Evolutionary conservation across 352 stramenopile species (phyloP).

Genomic region (Pythium rhizo-oryzae): DNA sequence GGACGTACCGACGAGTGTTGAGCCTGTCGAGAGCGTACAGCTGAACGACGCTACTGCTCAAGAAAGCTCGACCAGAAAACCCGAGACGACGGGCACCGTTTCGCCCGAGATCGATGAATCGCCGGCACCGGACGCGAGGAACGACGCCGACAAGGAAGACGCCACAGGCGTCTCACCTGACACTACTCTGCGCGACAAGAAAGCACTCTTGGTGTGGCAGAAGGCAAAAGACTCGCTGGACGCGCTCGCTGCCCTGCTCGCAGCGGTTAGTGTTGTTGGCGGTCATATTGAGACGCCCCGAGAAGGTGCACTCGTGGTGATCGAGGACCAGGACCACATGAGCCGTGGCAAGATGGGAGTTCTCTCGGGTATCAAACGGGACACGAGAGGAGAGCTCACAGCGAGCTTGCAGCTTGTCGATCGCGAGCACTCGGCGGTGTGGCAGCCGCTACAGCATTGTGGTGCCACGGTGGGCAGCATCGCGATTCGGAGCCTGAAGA

Average conservation of each 20-base stretch:
- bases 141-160: constrained; percentile 22
- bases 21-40: constrained; percentile 21
- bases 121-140: constrained; percentile 18
- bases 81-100: constrained; percentile 46
- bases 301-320: constrained; percentile 60
- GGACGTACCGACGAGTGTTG: constrained; percentile 19
- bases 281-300: constrained; percentile 71
- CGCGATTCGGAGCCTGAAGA: constrained; percentile 55
- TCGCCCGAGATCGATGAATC: constrained; percentile 65
- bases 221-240: constrained; percentile 78
- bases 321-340: constrained; percentile 51
- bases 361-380: constrained; percentile 36
- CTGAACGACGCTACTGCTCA: constrained; percentile 31
- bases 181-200: constrained; percentile 52
- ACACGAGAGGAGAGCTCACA: constrained; percentile 23
- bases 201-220: constrained; percentile 68
- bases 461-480: constrained; percentile 22
- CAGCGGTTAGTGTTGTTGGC: constrained; percentile 71
- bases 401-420: constrained; percentile 28
- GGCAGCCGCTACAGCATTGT: constrained; percentile 18
- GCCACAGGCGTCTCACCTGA: not conserved
- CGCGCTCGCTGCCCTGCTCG: constrained; percentile 52
- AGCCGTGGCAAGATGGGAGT: constrained; percentile 47
- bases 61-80: constrained; percentile 44
- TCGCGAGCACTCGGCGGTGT: constrained; percentile 9